Evolutionary conservation across 1,284 basidiomycete species (phyloP), one percentile per base, ranked within the genome.

Genomic region (Termitomyces sp.): DNA sequence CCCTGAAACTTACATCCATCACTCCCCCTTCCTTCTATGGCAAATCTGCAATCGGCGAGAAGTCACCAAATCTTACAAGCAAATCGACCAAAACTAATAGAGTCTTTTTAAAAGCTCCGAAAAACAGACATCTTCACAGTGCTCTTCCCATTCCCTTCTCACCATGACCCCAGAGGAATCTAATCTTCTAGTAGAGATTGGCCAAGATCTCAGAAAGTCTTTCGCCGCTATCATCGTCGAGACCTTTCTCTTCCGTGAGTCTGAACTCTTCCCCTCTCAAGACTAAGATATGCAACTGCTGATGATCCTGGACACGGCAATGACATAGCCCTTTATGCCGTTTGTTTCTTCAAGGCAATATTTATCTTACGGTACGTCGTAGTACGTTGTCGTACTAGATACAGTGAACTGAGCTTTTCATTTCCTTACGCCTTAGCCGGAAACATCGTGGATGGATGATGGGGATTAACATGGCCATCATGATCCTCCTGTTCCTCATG

Each of bases 211-310:
- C 3, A 30, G 49, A 16, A 28, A 51, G 28, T 46, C 43, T 26
- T 51, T 51, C 26, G 50, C 50, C 6, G 43, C 43, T 19, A 51
- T 51, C 30, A 46, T 51, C 5, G 35, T 51, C 8, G 34, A 46
- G 37, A 40, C 43, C 21, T 51, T 51, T 31, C 50, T 51, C 4
- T 51, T 39, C 38, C 35, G 50, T 51, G 35, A 51, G 50, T 50
- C 19, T 16, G 19, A 40, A 10, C 13, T 6, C 13, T 41, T 26
- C 6, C n/a, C 14, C 3, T 5, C 33, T 13, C 13, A 13, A n/a
- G 5, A 21, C 6, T 2, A 13, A 5, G 1, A 14, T 8, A 8
- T 14, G 1, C 7, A 14, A 24, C 13, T 40, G 9, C 28, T 19
- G 9, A 43, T 19, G 4, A 43, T 31, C 9, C n/a, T 16, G 26